These are phyloP conservation scores for Aspergillus carlsbadensis DNA, from an alignment of 495 filamentous ascomycete genomes.

Conservation along the genomic window DNA sequence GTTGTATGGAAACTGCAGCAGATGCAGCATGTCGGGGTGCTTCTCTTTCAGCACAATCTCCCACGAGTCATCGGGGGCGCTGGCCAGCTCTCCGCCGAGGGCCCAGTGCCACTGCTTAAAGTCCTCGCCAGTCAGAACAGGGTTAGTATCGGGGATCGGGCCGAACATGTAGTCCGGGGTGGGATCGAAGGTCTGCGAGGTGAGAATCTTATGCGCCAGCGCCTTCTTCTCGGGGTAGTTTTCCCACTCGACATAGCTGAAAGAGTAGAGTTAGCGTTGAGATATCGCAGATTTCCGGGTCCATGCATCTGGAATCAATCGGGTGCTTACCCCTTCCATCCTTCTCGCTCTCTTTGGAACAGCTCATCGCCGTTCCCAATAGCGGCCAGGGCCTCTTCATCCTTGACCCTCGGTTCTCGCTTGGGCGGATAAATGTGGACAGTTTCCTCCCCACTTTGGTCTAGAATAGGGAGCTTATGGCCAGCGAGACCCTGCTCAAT, in stretches of 20 bases:
- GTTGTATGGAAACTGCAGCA: slow-evolving; percentile 71
- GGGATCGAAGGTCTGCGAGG: slow-evolving; percentile 54
- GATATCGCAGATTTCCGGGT: no score
- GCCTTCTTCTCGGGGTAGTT: slow-evolving; percentile 64
- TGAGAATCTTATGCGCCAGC: slow-evolving; percentile 54
- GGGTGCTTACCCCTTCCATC: no score
- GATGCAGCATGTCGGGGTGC: slow-evolving; percentile 62
- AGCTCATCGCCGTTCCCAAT: no score
- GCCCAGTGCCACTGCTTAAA: slow-evolving; percentile 68
- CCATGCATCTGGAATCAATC: no score
- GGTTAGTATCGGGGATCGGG: slow-evolving; percentile 61
- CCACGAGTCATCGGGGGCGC: slow-evolving; percentile 57
- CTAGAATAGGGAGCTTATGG: slow-evolving; percentile 46
- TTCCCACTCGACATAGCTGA: slow-evolving; percentile 62
- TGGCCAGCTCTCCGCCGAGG: slow-evolving; percentile 47
- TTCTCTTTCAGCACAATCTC: slow-evolving; percentile 59
- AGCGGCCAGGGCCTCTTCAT: no score
- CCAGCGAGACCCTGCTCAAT: slow-evolving; percentile 51
- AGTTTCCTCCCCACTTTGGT: slow-evolving; percentile 33
- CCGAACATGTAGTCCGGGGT: slow-evolving; percentile 60
- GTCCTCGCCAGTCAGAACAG: slow-evolving; percentile 58
- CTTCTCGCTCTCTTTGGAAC: no score
- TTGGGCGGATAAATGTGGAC: slow-evolving; percentile 16
- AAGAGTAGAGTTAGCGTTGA: no score
- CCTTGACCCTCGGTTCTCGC: no score